Evolutionary conservation across 2,329 filamentous ascomycete genomes (phyloP), one percentile per base, ranked within the genome.

Genomic region (Xylariaceae sp.): DNA sequence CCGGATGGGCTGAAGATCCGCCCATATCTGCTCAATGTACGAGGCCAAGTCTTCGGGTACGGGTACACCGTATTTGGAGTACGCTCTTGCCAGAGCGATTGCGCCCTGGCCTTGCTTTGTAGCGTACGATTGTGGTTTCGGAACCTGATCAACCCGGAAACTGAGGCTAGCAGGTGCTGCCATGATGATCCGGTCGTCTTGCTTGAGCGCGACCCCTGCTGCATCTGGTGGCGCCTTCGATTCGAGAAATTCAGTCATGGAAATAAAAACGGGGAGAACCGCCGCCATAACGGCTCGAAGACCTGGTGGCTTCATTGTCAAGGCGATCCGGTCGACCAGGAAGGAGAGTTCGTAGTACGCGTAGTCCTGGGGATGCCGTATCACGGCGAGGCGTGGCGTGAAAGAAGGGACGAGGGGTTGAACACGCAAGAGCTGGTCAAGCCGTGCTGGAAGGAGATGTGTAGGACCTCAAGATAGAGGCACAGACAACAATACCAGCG

Each of bases 121-220:
- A 18, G 65, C 65, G 39, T 64, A 63, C 64, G 72, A 77, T 42
- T 70, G 68, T 56, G 70, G 66, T 57, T 78, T 77, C 35, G 71
- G 69, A 2, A 77, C 69, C 66, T 78, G 76, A 1, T 68, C 61
- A 51, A 78, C 66, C 57, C 71, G 72, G 61, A 78, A 75, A n/a
- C 71, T 72, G 60, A 71, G 68, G 8, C 76, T 75, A n/a, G 74
- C 75, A 8, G 75, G 64, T 1, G 69, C 73, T n/a, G 72, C 67
- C 13, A 75, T 69, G 52, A 72, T 66, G 58, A 74, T 69, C 2
- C 44, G 34, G 39, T 68, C 57, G 35, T 66, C 67, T 58, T 63
- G 53, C 18, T 23, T 10, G 8, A 18, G 15, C 18, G 57, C 15
- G 18, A 66, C 66, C 34, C 69, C 62, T 56, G 69, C 68, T 13